These are phyloP conservation scores for Pittosporum tobira DNA, from an alignment of 129 eudicot species.

Conservation along the genomic window DNA sequence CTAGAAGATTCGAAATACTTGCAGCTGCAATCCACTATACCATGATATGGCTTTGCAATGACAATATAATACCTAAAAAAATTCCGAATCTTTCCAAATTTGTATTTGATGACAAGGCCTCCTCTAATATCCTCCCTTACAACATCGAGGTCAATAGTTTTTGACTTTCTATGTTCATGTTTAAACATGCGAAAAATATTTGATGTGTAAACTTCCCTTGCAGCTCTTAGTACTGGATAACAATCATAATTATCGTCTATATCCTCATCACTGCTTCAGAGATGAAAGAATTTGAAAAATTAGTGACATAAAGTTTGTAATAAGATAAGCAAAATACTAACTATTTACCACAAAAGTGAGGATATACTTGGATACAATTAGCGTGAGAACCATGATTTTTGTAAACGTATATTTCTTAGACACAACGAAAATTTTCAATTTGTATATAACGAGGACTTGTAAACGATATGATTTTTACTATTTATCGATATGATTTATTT, in stretches of 20 bases:
- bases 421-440: no score
- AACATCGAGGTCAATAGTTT: slow-evolving; percentile 4
- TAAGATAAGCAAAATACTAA: no score
- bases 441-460: no score
- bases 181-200: background rate
- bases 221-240: background rate
- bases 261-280: background rate
- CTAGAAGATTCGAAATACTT: slow-evolving; percentile 1
- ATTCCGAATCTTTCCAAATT: background rate
- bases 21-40: slow-evolving; percentile 13
- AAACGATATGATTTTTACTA: no score
- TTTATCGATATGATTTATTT: no score
- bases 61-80: background rate
- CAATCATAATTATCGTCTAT: background rate
- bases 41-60: background rate
- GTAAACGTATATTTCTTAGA: no score
- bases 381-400: no score
- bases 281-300: background rate
- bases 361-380: no score
- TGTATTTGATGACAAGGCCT: background rate
- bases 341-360: no score
- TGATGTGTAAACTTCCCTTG: slow-evolving; percentile 4
- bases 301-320: no score
- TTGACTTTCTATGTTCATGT: slow-evolving; percentile 5
- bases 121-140: background rate